Percentiles rank a stretch among this genome's conserved stretches.
phyloP scores from a whole-genome alignment of 768 basidiomycete genomes.

The Mycena crocata region DNA sequence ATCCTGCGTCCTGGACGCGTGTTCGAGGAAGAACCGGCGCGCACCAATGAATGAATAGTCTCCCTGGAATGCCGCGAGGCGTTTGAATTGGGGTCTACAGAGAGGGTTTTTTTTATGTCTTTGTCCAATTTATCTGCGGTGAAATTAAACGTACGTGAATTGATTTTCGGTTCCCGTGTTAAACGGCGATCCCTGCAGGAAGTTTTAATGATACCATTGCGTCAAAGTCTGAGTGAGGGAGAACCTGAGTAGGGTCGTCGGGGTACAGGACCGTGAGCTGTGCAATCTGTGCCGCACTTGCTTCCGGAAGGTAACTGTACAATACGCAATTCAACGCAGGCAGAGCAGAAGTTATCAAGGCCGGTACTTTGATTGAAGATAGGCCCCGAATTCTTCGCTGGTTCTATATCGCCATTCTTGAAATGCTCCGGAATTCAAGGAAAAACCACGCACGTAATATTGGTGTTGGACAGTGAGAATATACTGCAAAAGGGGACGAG shows the following conservation, averaged over 20 bases:
- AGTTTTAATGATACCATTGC: neutral
- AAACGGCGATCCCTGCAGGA: constrained; percentile 27
- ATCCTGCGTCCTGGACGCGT: constrained; percentile 19
- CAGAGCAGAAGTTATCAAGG: neutral
- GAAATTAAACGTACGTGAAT: constrained; percentile 14
- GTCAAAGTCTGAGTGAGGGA: neutral
- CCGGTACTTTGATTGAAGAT: constrained; percentile 15
- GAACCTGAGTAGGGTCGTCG: constrained; percentile 21
- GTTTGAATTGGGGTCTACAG: constrained; percentile 28
- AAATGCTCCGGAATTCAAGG: neutral
- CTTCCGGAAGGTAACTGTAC: constrained; percentile 11
- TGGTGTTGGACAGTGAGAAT: constrained; percentile 12
- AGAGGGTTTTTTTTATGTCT: neutral
- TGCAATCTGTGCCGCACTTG: constrained; percentile 10
- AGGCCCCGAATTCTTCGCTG: constrained; percentile 15
- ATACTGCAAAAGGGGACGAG: neutral
- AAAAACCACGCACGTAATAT: constrained; percentile 14
- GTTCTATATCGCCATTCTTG: constrained; percentile 21
- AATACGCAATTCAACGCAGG: neutral
- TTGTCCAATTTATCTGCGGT: neutral
- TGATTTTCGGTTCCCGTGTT: constrained; percentile 15
- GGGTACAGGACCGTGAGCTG: constrained; percentile 19
- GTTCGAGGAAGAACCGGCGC: too few relatives aligned
- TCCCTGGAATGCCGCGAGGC: constrained; percentile 27
- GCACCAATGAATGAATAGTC: constrained; percentile 17